A percentile compares a stretch with the other conserved stretches of the same genome.
Conservation (phyloP, 768 basidiomycete species). For the Cystobasidium tubakii region DNA sequence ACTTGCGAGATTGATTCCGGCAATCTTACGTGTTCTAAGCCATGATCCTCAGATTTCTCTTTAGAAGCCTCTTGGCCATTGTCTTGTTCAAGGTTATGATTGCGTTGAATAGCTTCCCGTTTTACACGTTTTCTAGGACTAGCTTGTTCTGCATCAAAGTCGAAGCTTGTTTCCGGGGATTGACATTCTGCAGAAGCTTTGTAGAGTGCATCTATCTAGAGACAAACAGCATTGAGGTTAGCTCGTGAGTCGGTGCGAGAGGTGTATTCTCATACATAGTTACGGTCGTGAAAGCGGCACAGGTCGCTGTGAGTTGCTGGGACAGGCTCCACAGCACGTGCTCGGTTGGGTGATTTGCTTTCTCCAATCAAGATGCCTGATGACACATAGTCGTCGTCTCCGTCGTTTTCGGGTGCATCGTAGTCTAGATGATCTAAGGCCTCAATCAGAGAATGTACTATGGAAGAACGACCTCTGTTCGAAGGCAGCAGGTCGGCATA, state of each 20-base stretch:
- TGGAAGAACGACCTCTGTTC: constrained; percentile 43
- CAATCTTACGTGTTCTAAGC: not conserved
- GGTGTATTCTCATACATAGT: constrained; percentile 58
- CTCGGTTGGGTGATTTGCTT: not conserved
- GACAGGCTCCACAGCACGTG: constrained; percentile 54
- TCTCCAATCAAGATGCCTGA: not conserved
- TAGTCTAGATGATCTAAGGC: constrained; percentile 29
- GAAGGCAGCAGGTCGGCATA: constrained; percentile 50
- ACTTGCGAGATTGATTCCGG: not conserved
- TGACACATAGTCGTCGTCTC: not conserved
- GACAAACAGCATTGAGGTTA: too few relatives aligned
- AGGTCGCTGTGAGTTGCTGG: constrained; percentile 61
- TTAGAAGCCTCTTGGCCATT: not conserved
- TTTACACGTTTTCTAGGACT: not conserved
- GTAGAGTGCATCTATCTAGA: not conserved
- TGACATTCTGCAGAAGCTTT: not conserved
- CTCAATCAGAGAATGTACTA: constrained; percentile 43
- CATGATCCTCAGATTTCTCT: not conserved
- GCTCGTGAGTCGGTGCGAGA: not conserved
- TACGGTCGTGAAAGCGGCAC: constrained; percentile 62
- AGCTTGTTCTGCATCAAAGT: not conserved
- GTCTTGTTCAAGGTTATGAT: not conserved
- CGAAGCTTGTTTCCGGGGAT: not conserved
- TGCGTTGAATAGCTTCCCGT: not conserved
- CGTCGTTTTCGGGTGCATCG: not conserved